Conservation (phyloP, 768 basidiomycete genomes). For the Postia placenta region DNA sequence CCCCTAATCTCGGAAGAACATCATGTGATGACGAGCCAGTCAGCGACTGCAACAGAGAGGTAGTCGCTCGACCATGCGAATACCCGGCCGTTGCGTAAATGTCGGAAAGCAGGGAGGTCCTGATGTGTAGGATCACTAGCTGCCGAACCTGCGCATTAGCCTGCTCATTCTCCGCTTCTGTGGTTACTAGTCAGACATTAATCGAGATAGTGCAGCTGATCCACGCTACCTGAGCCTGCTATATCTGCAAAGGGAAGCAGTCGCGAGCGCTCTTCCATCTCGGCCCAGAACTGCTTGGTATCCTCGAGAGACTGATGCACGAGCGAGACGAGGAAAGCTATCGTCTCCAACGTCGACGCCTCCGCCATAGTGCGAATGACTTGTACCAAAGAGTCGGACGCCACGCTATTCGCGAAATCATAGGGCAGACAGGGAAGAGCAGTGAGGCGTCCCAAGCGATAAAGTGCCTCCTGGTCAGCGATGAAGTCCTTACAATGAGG, state of each 20-base stretch:
- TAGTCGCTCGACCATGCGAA: slow-evolving; percentile 72
- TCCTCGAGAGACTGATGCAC: slow-evolving; percentile 65
- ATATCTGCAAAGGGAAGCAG: slow-evolving; percentile 60
- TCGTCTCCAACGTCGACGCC: slow-evolving; percentile 70
- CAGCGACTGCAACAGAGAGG: slow-evolving; percentile 68
- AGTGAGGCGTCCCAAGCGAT: slow-evolving; percentile 70
- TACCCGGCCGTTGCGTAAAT: slow-evolving; percentile 81
- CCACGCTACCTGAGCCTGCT: neutral
- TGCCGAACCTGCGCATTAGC: slow-evolving; percentile 65
- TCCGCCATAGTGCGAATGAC: slow-evolving; percentile 88
- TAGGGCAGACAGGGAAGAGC: slow-evolving; percentile 84
- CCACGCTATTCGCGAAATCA: slow-evolving; percentile 78
- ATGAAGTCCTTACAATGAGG: slow-evolving; percentile 91
- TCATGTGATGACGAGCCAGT: slow-evolving; percentile 57
- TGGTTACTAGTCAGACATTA: no score
- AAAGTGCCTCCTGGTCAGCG: slow-evolving; percentile 62
- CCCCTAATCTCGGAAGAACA: slow-evolving; percentile 67
- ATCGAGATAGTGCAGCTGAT: no score
- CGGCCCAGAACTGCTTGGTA: slow-evolving; percentile 68
- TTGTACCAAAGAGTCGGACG: slow-evolving; percentile 83
- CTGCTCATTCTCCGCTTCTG: slow-evolving; percentile 37
- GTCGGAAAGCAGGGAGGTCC: slow-evolving; percentile 79
- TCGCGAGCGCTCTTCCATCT: slow-evolving; percentile 48
- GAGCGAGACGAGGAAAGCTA: slow-evolving; percentile 61
- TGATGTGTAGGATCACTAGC: slow-evolving; percentile 71